Base-by-base conservation (phyloP, 495 filamentous ascomycete species). In the Talaromyces wortmannii region DNA sequence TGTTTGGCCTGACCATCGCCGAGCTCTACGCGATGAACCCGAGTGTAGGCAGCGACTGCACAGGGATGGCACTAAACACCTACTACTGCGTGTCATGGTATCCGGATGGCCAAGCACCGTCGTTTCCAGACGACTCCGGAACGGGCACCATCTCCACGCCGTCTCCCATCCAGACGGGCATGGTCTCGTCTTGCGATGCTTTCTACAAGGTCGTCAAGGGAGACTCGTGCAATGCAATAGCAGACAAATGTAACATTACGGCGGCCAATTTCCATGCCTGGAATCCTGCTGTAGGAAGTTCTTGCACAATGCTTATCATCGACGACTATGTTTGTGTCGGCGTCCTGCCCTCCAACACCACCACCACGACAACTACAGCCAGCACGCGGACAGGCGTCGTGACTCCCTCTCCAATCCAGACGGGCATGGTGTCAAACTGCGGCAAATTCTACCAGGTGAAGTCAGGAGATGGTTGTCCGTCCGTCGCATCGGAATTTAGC, bases 141-240 rank as follows among this genome's bases (percentile, higher is more conserved):
- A 45, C 8, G 30, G 40, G 33, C 31, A 50, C 31, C 1, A 31
- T 52, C 1, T 76, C 40, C 60, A 56, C n/a, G 71, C 61, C 45
- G 56, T 77, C 58, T 75, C 79, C 17, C 68, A 53, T 46, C n/a
- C 51, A 53, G 36, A 53, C 17, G 8, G 51, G 51, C 13, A 53
- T 89, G 12, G 64, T 70, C 5, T 32, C 71, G 15, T 56, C 70
- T 8, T 85, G 76, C 56, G 82, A 89, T 59, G 40, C 59, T 0
- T 86, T 86, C 54, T 88, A 88, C 55, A 67, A 67, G 11, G 56
- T 71, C 44, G 73, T 81, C 54, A 69, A 64, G 18, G 71, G 59
- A 31, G 76, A 53, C n/a, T 29, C 8, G 16, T 53, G 51, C 17
- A 7, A 11, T n/a, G 44, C 8, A 10, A 30, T 53, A 2, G 51